A percentile compares a stretch with the other conserved stretches of the same genome.
Conservation (phyloP, 768 basidiomycete species). For the Pholiota microspora region DNA sequence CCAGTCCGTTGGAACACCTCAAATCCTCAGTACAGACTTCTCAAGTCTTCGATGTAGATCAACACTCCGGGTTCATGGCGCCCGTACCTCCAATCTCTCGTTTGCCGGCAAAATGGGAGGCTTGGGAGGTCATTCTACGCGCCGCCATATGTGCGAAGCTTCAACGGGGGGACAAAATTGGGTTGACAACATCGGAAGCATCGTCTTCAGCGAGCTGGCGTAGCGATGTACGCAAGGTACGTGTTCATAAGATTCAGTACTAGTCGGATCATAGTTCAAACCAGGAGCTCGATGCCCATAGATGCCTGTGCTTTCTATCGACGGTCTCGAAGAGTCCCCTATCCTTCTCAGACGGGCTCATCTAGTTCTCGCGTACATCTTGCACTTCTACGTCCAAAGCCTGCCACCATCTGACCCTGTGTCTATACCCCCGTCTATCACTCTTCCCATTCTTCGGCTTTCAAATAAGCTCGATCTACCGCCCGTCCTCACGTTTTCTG, state of each 20-base stretch:
- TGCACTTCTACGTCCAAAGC: slow-evolving; percentile 81
- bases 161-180: slow-evolving; percentile 60
- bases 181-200: slow-evolving; percentile 36
- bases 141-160: slow-evolving; percentile 45
- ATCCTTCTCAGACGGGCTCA: slow-evolving; percentile 71
- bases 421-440: slow-evolving; percentile 69
- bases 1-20: slow-evolving; percentile 6
- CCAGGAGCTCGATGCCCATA: slow-evolving; percentile 21
- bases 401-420: slow-evolving; percentile 49
- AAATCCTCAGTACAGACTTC: slow-evolving; percentile 12
- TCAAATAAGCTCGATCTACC: slow-evolving; percentile 76
- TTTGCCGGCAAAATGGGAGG: slow-evolving; percentile 60
- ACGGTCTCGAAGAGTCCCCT: slow-evolving; percentile 47
- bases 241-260: slow-evolving; percentile 13
- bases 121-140: slow-evolving; percentile 69
- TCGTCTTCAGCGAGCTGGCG: slow-evolving; percentile 54
- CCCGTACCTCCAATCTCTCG: slow-evolving; percentile 65
- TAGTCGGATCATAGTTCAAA: slow-evolving; percentile 4
- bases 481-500: slow-evolving; percentile 89
- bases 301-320: slow-evolving; percentile 54
- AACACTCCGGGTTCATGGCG: slow-evolving; percentile 89
- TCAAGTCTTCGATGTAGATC: slow-evolving; percentile 91
- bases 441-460: slow-evolving; percentile 75
- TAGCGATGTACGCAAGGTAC: slow-evolving; percentile 44
- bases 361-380: slow-evolving; percentile 70